Evolutionary conservation across 2,329 filamentous ascomycete species (phyloP), one percentile per base, ranked within the genome.

Genomic region (Diaporthe citriasiana): DNA sequence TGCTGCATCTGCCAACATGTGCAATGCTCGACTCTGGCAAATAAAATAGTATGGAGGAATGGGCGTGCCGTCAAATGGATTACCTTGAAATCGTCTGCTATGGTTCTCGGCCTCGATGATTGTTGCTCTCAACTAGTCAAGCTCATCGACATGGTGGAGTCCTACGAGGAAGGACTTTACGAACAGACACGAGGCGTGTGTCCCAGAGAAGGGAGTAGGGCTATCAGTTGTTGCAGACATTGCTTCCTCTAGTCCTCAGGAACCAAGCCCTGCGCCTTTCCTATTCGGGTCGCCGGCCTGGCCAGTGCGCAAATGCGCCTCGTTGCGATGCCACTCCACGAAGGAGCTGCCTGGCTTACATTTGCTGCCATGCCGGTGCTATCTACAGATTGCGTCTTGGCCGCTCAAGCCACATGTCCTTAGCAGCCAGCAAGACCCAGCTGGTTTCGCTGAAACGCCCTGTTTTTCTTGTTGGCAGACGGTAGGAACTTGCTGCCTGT

Each of bases 251-350:
- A 65, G 40, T 47, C 10, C 63, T 27, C 30, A 40, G 45, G 45
- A 51, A 50, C 63, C 63, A 30, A 38, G 30, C 47, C 63, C 63
- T 27, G 15, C 47, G 33, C 47, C 63, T 68, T 68, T 6, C 63
- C 63, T 22, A 27, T 30, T 27, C 47, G 22, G 63, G 63, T 68
- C 63, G 63, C 63, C 63, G 63, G 45, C 45, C 53, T 68, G 63
- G 63, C 63, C 63, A 68, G 22, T 68, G 47, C 63, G 63, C 45
- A 22, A 40, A 51, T 68, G 63, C 63, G 63, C 63, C 63, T 53
- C 63, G 47, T 38, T 45, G 63, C 63, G 63, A 68, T 68, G 33
- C 63, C 47, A 51, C 63, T 42, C 40, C 9, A 30, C 15, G 33
- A 38, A 38, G 55, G 59, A 65, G 59, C 40, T 63, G 59, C 59